Conservation (phyloP, 176 grass and related monocot genomes). For the Carex parvula region DNA sequence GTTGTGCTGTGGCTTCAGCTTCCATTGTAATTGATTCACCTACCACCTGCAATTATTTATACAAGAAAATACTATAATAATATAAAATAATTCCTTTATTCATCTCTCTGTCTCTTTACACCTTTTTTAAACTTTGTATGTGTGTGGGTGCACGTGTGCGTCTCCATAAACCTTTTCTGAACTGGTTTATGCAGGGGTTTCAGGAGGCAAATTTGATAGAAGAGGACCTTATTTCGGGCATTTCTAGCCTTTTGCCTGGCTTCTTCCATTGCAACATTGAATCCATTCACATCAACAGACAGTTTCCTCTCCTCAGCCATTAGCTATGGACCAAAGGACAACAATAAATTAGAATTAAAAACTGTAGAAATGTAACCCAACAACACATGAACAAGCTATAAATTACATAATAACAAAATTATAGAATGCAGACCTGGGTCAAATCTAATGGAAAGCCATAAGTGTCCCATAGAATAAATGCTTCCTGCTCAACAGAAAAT, state of each 20-base stretch:
- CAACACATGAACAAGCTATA: slow-evolving; percentile 19
- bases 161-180: neutral
- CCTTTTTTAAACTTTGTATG: neutral
- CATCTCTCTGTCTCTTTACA: neutral
- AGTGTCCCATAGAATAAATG: slow-evolving; percentile 94
- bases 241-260: slow-evolving; percentile 83
- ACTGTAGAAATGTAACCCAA: slow-evolving; percentile 4
- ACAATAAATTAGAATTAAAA: neutral
- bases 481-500: slow-evolving; percentile 44
- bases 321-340: slow-evolving; percentile 38
- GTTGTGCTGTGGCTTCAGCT: slow-evolving; percentile 64
- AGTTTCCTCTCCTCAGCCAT: slow-evolving; percentile 79
- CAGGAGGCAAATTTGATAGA: neutral
- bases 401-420: slow-evolving; percentile 8
- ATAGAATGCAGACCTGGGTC: slow-evolving; percentile 63
- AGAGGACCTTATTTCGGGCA: slow-evolving; percentile 67
- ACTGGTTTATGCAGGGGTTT: neutral
- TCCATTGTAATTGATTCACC: slow-evolving; percentile 64
- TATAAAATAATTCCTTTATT: too few species aligned
- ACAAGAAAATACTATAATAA: too few species aligned
- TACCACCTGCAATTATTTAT: slow-evolving; percentile 32
- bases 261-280: slow-evolving; percentile 80
- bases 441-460: slow-evolving; percentile 97
- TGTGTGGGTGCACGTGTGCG: too few species aligned
- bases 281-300: slow-evolving; percentile 73